phyloP scores from a whole-genome alignment of 2,329 filamentous ascomycete genomes.

The Paecilomyces variotii region DNA sequence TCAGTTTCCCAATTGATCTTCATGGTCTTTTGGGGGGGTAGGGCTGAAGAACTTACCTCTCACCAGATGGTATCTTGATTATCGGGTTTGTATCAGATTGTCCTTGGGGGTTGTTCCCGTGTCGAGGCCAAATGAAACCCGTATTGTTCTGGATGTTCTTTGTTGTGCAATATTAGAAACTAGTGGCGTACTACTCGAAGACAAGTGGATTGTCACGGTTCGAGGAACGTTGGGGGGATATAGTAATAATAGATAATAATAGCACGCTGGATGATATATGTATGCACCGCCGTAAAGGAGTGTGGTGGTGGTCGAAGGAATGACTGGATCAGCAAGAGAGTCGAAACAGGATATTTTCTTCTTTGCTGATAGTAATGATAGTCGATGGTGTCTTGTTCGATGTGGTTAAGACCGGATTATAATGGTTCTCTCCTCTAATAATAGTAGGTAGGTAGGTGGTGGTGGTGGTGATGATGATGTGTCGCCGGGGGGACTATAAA shows the following conservation, averaged over 20 bases:
- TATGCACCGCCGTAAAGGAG: conserved; percentile 4
- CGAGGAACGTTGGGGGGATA: neutral
- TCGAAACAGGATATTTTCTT: conserved; percentile 22
- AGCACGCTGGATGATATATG: conserved; percentile 1
- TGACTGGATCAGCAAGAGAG: conserved; percentile 1
- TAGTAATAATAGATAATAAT: conserved; percentile 1
- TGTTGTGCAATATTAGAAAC: neutral
- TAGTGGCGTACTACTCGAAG: neutral
- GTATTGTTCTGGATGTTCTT: neutral
- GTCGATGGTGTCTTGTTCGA: conserved; percentile 14
- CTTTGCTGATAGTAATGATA: conserved; percentile 15
- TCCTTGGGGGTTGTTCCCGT: neutral
- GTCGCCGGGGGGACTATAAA: conserved; percentile 9
- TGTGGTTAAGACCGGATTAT: conserved; percentile 4
- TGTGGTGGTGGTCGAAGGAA: conserved; percentile 6
- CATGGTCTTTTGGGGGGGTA: neutral
- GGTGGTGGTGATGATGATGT: neutral
- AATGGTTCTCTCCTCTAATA: no score
- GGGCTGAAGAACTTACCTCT: neutral
- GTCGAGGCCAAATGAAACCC: neutral
- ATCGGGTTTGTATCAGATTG: neutral
- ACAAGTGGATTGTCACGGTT: neutral
- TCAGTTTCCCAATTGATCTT: neutral
- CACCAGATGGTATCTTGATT: neutral
- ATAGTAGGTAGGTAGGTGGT: no score